Conservation (phyloP, 305 asterid species). For the Solanum hybrid region DNA sequence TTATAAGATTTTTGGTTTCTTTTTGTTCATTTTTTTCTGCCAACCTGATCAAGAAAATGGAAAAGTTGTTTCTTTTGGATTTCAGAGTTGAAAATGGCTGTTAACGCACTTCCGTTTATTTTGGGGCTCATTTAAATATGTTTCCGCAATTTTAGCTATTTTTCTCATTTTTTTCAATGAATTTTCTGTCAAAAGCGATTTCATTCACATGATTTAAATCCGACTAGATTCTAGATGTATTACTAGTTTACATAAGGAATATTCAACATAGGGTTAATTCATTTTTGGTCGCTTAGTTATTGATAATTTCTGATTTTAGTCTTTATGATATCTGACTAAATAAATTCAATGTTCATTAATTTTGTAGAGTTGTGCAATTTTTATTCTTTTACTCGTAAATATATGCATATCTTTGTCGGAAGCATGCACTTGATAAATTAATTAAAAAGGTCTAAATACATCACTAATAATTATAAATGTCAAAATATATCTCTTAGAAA, state of each 20-base stretch:
- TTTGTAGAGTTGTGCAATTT: not conserved
- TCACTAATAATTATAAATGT: too few relatives aligned
- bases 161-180: not conserved
- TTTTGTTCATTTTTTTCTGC: not conserved
- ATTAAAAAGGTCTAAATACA: too few relatives aligned
- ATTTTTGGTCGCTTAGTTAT: not conserved
- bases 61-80: not conserved
- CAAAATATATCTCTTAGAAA: not conserved
- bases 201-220: not conserved
- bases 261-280: not conserved
- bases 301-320: not conserved
- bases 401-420: not conserved
- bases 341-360: not conserved
- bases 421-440: not conserved
- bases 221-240: not conserved
- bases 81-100: slow-evolving; percentile 15
- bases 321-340: not conserved
- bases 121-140: not conserved
- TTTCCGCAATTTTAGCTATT: slow-evolving; percentile 22
- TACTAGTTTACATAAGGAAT: not conserved
- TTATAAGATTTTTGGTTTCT: not conserved
- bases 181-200: not conserved
- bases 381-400: not conserved
- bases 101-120: slow-evolving; percentile 5
- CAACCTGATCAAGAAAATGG: slow-evolving; percentile 25